These are phyloP conservation scores for Rhinocladiella similis DNA, from an alignment of 2,329 filamentous ascomycete species.

Conservation along the genomic window DNA sequence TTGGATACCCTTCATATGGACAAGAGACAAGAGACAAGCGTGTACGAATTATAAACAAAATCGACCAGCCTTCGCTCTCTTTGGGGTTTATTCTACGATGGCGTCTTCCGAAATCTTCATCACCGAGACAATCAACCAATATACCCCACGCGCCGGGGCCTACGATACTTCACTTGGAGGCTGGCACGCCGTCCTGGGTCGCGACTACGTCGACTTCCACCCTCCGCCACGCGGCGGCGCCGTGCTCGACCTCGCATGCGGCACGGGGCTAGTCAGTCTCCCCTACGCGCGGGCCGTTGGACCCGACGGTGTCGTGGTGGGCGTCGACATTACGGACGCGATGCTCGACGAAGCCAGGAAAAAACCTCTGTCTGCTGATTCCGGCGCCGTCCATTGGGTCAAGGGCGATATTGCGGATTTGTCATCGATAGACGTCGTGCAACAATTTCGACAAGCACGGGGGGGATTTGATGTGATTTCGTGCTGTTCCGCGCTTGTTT, in stretches of 20 bases:
- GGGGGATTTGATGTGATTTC: constrained; percentile 18
- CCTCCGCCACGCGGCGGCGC: constrained; percentile 36
- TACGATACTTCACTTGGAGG: constrained; percentile 38
- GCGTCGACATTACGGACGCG: constrained; percentile 42
- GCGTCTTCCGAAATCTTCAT: constrained; percentile 3
- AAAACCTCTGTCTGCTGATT: neutral
- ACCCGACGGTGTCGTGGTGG: constrained; percentile 38
- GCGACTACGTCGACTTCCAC: constrained; percentile 36
- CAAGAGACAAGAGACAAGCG: too few relatives aligned
- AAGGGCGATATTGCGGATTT: constrained; percentile 10
- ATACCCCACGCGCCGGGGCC: constrained; percentile 36
- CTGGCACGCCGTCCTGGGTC: constrained; percentile 43
- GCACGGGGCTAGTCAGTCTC: constrained; percentile 46
- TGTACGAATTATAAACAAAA: too few relatives aligned
- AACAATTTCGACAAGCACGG: constrained; percentile 1
- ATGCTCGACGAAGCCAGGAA: constrained; percentile 41
- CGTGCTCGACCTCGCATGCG: constrained; percentile 49
- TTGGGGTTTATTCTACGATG: too few relatives aligned
- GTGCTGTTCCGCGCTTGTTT: constrained; percentile 19
- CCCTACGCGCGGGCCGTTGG: constrained; percentile 41
- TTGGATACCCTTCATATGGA: too few relatives aligned
- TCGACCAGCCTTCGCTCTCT: too few relatives aligned
- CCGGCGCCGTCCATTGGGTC: constrained; percentile 8
- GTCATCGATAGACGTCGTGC: constrained; percentile 4
- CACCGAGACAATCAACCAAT: constrained; percentile 11